Conservation (phyloP, 495 filamentous ascomycete species). For the Parachaetomium inaequale region DNA sequence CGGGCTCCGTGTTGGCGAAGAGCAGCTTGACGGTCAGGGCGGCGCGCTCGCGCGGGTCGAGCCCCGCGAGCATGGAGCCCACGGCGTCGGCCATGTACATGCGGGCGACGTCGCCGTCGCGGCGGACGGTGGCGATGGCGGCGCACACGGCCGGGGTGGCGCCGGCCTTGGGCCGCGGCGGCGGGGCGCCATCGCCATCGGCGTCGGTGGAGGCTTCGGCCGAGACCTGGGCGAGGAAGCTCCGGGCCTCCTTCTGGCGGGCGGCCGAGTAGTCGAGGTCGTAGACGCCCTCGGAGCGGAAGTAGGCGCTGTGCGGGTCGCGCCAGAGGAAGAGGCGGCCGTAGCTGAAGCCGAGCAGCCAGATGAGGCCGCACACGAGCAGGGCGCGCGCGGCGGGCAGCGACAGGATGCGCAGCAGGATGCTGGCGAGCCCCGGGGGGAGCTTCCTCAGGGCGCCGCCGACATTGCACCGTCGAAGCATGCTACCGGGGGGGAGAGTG, state of each 20-base stretch:
- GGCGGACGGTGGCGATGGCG: constrained; percentile 36
- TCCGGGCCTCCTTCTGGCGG: constrained; percentile 33
- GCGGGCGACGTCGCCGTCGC: constrained; percentile 27
- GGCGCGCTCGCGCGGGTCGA: constrained; percentile 34
- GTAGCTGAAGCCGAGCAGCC: constrained; percentile 13
- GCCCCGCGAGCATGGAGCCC: constrained; percentile 37
- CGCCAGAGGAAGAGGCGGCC: constrained; percentile 34
- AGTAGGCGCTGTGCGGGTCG: constrained; percentile 43
- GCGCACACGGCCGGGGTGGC: constrained; percentile 34
- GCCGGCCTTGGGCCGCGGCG: constrained; percentile 20
- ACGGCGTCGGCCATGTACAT: constrained; percentile 38
- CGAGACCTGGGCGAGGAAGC: constrained; percentile 26
- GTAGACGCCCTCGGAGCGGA: constrained; percentile 36
- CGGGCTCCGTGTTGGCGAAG: constrained; percentile 34
- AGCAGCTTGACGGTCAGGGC: constrained; percentile 33
- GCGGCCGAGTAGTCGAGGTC: constrained; percentile 38
- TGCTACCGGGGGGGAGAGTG: no score
- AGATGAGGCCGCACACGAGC: not conserved
- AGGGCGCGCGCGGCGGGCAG: constrained; percentile 8
- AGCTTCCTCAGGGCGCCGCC: not conserved
- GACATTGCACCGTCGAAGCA: not conserved
- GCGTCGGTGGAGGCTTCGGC: not conserved
- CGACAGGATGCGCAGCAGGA: not conserved
- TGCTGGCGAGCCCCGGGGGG: not conserved
- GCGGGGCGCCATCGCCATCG: constrained; percentile 13